These are phyloP conservation scores for Panus rudis DNA, from an alignment of 768 basidiomycete genomes.

Conservation along the genomic window DNA sequence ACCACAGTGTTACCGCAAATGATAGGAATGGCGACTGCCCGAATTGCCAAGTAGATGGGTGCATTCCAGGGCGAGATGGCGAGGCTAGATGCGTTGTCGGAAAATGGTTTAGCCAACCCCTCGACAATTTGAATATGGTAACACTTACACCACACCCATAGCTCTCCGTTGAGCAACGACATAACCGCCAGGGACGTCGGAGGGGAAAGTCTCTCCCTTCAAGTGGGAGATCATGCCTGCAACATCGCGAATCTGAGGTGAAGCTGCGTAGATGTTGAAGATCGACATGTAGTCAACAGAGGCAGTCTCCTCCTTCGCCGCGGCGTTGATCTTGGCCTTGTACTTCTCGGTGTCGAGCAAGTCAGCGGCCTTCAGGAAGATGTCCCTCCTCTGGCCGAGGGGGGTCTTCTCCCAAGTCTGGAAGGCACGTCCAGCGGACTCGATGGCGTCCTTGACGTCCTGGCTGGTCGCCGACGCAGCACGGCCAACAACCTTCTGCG, in stretches of 20 bases:
- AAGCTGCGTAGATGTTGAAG: constrained; percentile 22
- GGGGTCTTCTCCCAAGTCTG: constrained; percentile 38
- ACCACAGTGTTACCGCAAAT: constrained; percentile 53
- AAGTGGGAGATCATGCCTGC: constrained; percentile 31
- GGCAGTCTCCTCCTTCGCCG: constrained; percentile 34
- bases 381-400: constrained; percentile 31
- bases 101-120: neutral
- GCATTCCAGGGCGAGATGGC: constrained; percentile 55
- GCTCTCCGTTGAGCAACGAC: constrained; percentile 41
- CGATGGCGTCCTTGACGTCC: constrained; percentile 30
- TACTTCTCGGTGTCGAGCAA: constrained; percentile 37
- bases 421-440: constrained; percentile 40
- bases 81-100: constrained; percentile 27
- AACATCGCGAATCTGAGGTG: constrained; percentile 23
- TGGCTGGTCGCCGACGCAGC: constrained; percentile 35
- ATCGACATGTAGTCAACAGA: constrained; percentile 18
- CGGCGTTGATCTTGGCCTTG: constrained; percentile 26
- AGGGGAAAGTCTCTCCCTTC: constrained; percentile 38
- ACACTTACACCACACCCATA: constrained; percentile 44
- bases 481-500: constrained; percentile 35
- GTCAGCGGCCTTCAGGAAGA: constrained; percentile 43
- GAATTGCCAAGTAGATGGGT: constrained; percentile 36
- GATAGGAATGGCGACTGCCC: constrained; percentile 39
- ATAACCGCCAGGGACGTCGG: constrained; percentile 35
- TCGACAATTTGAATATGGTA: neutral